Conservation (phyloP, 768 basidiomycete genomes). For the Boletus vinaceobasis region DNA sequence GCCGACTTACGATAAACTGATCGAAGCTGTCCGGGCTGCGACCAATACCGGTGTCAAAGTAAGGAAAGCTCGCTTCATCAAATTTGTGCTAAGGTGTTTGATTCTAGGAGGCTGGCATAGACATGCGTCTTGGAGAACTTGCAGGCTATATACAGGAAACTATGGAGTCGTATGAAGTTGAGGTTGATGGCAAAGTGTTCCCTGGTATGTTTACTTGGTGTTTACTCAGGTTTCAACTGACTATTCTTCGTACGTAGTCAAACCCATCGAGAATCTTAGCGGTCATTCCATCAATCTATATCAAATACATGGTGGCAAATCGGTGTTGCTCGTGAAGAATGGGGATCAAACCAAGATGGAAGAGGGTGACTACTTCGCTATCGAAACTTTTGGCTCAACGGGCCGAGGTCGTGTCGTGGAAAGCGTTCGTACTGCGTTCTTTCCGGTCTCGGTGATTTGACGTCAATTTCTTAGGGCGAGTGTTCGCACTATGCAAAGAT, state of each 20-base stretch:
- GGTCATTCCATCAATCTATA: slow-evolving; percentile 92
- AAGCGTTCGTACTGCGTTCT: slow-evolving; percentile 43
- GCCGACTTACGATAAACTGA: slow-evolving; percentile 81
- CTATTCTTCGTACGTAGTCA: slow-evolving; percentile 53
- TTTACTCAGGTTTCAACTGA: background rate
- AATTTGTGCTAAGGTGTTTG: slow-evolving; percentile 4
- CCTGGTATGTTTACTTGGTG: slow-evolving; percentile 51
- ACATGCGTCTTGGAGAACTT: slow-evolving; percentile 89
- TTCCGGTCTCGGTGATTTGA: background rate
- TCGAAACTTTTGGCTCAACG: slow-evolving; percentile 98
- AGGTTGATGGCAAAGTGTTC: slow-evolving; percentile 77
- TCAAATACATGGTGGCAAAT: slow-evolving; percentile 93
- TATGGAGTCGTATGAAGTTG: slow-evolving; percentile 98
- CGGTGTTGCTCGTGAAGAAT: slow-evolving; percentile 84
- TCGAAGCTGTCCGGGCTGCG: slow-evolving; percentile 91
- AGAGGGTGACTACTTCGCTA: slow-evolving; percentile 98
- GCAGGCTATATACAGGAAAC: slow-evolving; percentile 93
- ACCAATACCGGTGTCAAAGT: slow-evolving; percentile 91
- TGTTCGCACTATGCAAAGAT: slow-evolving; percentile 89
- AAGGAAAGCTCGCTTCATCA: slow-evolving; percentile 13
- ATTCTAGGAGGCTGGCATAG: slow-evolving; percentile 89
- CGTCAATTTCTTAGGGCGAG: slow-evolving; percentile 58
- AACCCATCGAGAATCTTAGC: slow-evolving; percentile 89
- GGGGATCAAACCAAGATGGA: slow-evolving; percentile 96
- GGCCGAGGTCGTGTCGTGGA: slow-evolving; percentile 88